These are phyloP conservation scores for Chrysosporium keratinophilum DNA, from an alignment of 2,329 filamentous ascomycete genomes.

Conservation along the genomic window DNA sequence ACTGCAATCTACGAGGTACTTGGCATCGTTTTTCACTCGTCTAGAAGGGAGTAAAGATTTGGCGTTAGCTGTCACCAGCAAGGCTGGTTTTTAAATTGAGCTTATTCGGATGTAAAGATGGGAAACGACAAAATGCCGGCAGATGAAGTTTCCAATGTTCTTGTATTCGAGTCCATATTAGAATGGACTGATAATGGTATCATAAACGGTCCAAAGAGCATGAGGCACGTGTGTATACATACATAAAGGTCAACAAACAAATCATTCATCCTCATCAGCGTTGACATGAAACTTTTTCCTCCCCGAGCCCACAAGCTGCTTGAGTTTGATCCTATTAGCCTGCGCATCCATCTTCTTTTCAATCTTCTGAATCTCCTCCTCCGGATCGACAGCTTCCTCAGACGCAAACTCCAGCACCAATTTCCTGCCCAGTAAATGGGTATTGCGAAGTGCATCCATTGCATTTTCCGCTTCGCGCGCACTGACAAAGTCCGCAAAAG, in stretches of 20 bases:
- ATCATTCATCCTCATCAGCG: slow-evolving; percentile 48
- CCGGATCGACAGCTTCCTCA: slow-evolving; percentile 77
- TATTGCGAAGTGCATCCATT: slow-evolving; percentile 80
- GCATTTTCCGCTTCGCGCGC: slow-evolving; percentile 82
- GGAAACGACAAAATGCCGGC: too few species aligned
- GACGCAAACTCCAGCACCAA: slow-evolving; percentile 87
- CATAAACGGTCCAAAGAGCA: too few species aligned
- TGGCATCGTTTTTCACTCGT: too few species aligned
- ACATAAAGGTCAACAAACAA: too few species aligned
- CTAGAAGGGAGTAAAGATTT: too few species aligned
- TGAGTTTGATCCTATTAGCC: slow-evolving; percentile 79
- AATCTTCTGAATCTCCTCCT: slow-evolving; percentile 95
- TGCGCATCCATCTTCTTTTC: slow-evolving; percentile 89
- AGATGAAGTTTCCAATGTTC: too few species aligned
- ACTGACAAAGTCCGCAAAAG: slow-evolving; percentile 92
- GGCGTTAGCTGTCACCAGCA: too few species aligned
- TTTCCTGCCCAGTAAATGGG: slow-evolving; percentile 80
- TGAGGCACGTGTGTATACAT: too few species aligned
- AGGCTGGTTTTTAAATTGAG: too few species aligned
- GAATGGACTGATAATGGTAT: not conserved
- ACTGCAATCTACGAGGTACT: too few species aligned
- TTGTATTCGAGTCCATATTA: not conserved
- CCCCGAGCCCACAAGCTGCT: slow-evolving; percentile 72
- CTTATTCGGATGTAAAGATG: too few species aligned
- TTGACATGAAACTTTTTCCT: slow-evolving; percentile 81